Percentiles rank a stretch among this genome's conserved stretches.
These are phyloP conservation scores for Spathaspora gorwiae DNA, from an alignment of 805 yeast species.

Conservation along the genomic window DNA sequence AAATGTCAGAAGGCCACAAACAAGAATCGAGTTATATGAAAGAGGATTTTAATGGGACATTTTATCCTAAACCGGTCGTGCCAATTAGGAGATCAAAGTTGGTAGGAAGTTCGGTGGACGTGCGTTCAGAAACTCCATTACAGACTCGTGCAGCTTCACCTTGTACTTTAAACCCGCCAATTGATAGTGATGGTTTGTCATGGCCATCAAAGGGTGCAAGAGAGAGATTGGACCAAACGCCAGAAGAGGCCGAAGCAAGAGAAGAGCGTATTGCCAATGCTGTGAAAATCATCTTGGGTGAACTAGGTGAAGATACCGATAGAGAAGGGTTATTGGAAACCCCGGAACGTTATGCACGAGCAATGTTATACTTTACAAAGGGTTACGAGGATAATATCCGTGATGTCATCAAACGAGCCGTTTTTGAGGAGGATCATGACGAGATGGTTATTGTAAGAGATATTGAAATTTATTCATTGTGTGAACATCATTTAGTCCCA, in stretches of 20 bases:
- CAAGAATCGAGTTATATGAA: background rate
- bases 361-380: conserved; percentile 91
- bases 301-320: conserved; percentile 84
- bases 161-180: conserved; percentile 76
- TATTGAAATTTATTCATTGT: conserved; percentile 84
- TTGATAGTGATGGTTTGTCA: conserved; percentile 85
- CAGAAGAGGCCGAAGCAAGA: conserved; percentile 61
- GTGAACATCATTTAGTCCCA: conserved; percentile 98
- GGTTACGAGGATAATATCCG: conserved; percentile 94
- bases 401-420: conserved; percentile 90
- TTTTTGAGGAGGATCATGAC: conserved; percentile 96
- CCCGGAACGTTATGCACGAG: conserved; percentile 94
- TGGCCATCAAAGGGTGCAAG: conserved; percentile 93
- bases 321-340: conserved; percentile 92
- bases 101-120: conserved; percentile 7
- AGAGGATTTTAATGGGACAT: conserved; percentile 15
- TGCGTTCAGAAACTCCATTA: conserved; percentile 47
- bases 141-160: conserved; percentile 80
- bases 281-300: conserved; percentile 68
- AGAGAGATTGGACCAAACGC: conserved; percentile 61
- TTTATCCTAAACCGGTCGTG: conserved; percentile 14
- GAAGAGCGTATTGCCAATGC: conserved; percentile 80
- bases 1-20: background rate
- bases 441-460: conserved; percentile 98
- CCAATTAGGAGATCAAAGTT: conserved; percentile 21